These are phyloP conservation scores for Metarhizium guizhouense DNA, from an alignment of 2,329 filamentous ascomycete genomes.

Conservation along the genomic window DNA sequence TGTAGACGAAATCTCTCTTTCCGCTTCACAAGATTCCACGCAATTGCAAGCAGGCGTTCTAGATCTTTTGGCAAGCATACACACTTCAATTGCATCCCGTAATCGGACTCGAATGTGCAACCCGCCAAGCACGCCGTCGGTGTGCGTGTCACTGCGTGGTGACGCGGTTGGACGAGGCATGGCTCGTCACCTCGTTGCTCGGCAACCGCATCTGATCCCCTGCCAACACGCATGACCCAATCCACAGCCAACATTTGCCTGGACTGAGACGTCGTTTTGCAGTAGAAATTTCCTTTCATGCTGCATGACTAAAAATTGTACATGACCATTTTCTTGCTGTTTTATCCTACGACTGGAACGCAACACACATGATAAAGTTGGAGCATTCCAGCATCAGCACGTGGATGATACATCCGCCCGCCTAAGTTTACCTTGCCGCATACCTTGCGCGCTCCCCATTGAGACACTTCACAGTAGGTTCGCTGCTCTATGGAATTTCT, in stretches of 20 bases:
- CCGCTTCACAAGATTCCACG: no score
- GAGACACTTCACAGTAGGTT: not conserved
- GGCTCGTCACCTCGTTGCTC: conserved; percentile 15
- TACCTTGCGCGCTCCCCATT: not conserved
- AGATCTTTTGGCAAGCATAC: no score
- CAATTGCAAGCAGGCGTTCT: no score
- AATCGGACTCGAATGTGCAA: not conserved
- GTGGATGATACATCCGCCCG: not conserved
- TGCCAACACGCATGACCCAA: not conserved
- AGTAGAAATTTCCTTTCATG: not conserved
- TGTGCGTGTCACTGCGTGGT: conserved; percentile 11
- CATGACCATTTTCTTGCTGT: not conserved
- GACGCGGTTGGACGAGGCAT: conserved; percentile 17
- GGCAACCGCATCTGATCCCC: not conserved
- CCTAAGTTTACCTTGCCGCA: conserved; percentile 1
- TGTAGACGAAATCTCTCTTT: no score
- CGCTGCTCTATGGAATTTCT: not conserved
- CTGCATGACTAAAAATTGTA: not conserved
- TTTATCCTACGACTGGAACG: not conserved
- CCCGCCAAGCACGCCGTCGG: not conserved
- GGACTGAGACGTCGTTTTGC: not conserved
- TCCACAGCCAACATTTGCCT: not conserved
- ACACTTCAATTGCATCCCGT: no score
- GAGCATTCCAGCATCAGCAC: conserved; percentile 1
- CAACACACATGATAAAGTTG: not conserved